Base-by-base conservation (phyloP, 305 asterid species). In the Fraxinus ornus region DNA sequence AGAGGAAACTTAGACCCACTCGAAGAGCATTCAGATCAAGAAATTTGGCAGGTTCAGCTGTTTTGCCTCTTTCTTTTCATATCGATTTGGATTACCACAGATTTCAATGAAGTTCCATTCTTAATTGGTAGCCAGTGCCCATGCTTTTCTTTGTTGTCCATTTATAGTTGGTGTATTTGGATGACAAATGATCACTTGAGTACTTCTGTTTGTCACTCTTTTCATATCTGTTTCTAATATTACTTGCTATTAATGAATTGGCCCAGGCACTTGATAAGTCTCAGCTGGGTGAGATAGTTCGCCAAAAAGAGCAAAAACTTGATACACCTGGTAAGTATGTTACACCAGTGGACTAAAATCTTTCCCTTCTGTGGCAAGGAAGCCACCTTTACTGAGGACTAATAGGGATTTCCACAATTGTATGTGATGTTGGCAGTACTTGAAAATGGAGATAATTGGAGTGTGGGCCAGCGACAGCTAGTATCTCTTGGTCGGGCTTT, bases 371-470 rank as follows among this genome's bases (percentile, higher is more conserved):
- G 62, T 62, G 35, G 68, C 71, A 32, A 66, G 9, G 32, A 35
- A 32, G 24, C 62, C 82, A 12, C 8, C 57, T 57, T 78, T 21
- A 24, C 30, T 15, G 13, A 21, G 62, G n/a, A 75, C 84, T 33
- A 44, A 85, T 37, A 13, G 28, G 7, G 35, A 62, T 71, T 75
- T 60, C 68, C 19, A 78, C 73, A 26, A n/a, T 37, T 66, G 12
- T 78, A 24, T 47, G 41, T 80, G 80, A 52, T 75, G 57, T 76
- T 78, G 81, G 9, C 93, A 97, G 99, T 97, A 82, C 66, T 92
- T 28, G 99, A 97, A 84, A 92, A 88, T 79, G 99, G 99, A 86
- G 99, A 97, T 80, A 97, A 97, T 81, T 97, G 99, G 99, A 97
- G 99, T 68, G 98, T 97, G 79, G 99, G 99, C 77, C 99, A 97